Conservation (phyloP, 176 grass and related monocot genomes). For the Triticum turgidum region DNA sequence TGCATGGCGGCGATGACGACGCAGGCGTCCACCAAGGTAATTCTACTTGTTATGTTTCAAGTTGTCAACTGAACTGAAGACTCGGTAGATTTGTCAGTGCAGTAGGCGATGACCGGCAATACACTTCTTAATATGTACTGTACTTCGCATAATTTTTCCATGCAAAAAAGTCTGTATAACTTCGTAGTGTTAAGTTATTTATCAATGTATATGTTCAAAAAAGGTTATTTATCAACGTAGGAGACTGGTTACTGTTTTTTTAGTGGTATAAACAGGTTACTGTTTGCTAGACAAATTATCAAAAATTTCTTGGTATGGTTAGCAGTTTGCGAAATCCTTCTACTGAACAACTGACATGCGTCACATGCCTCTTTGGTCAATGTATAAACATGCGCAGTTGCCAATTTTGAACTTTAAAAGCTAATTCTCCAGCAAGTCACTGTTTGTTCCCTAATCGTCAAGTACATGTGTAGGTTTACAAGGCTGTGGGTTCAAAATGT, state of each 20-base stretch:
- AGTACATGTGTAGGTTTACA: constrained; percentile 62
- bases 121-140: not conserved
- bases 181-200: not conserved
- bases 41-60: not conserved
- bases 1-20: constrained; percentile 81
- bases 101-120: not conserved
- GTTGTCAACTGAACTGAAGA: not conserved
- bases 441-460: constrained; percentile 12
- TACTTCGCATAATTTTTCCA: too few relatives aligned
- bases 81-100: not conserved
- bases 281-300: not conserved
- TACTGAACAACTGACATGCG: not conserved
- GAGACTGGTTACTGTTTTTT: not conserved
- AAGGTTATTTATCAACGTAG: not conserved
- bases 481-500: constrained; percentile 79
- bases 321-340: not conserved
- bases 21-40: constrained; percentile 91
- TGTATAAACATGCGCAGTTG: not conserved
- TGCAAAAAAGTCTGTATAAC: not conserved
- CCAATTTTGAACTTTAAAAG: not conserved
- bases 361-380: not conserved
- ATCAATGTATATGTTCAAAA: not conserved
- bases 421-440: not conserved
- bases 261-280: not conserved
- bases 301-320: not conserved